phyloP scores from a whole-genome alignment of 495 filamentous ascomycete genomes.

The Neurospora terricola region DNA sequence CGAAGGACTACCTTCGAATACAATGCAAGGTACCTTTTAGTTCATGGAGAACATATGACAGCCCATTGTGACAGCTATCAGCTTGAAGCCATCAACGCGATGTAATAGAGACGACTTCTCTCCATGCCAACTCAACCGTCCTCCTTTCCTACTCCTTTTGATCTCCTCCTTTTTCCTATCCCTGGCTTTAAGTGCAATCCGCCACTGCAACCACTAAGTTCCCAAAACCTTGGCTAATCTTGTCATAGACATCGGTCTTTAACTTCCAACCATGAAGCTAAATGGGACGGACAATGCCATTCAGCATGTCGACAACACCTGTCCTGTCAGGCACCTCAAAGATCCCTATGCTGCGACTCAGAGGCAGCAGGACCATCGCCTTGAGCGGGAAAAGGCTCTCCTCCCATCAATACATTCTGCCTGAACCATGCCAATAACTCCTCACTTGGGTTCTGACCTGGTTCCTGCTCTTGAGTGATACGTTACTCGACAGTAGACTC shows the following conservation, averaged over 20 bases:
- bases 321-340: not conserved
- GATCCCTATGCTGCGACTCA: not conserved
- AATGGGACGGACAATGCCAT: not conserved
- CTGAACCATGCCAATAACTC: not conserved
- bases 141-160: no score
- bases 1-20: no score
- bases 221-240: rapidly evolving
- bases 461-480: not conserved
- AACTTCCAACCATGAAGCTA: not conserved
- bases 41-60: no score
- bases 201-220: not conserved
- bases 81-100: no score
- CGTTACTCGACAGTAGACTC: not conserved
- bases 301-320: not conserved
- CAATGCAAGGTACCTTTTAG: no score
- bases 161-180: no score
- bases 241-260: not conserved
- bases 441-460: not conserved
- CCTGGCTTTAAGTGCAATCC: no score
- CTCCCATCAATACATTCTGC: not conserved
- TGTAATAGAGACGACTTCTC: no score
- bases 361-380: not conserved
- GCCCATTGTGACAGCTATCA: no score
- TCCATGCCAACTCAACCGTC: no score
- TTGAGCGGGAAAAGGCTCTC: not conserved